Conservation (phyloP, 1,284 basidiomycete genomes). For the Trichosporon faecale region DNA sequence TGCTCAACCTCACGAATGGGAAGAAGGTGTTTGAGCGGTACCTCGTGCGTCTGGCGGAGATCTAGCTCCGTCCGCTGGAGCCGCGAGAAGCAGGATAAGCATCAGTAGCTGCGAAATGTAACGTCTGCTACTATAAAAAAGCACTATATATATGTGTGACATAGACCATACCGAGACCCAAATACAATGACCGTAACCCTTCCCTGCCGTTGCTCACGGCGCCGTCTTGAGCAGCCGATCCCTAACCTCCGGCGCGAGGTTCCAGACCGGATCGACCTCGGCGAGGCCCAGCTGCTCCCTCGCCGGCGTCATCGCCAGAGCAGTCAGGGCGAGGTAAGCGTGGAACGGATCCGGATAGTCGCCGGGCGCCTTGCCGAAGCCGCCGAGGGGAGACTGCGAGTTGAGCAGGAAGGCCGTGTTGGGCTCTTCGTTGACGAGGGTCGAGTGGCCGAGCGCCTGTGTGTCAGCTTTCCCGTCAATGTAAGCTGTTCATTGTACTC, state of each 20-base stretch:
- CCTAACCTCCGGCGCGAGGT: slow-evolving; percentile 63
- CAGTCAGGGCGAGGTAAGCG: slow-evolving; percentile 81
- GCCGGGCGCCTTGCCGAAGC: slow-evolving; percentile 74
- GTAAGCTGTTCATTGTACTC: no score
- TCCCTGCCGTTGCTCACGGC: not conserved
- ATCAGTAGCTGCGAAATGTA: not conserved
- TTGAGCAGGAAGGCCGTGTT: slow-evolving; percentile 64
- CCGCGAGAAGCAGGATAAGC: not conserved
- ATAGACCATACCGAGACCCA: not conserved
- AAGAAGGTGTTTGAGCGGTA: slow-evolving; percentile 50
- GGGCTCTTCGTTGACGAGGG: slow-evolving; percentile 58
- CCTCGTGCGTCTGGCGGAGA: slow-evolving; percentile 33
- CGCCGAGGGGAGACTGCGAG: slow-evolving; percentile 81
- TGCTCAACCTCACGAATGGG: slow-evolving; percentile 52
- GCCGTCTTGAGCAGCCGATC: slow-evolving; percentile 57
- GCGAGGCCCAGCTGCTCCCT: slow-evolving; percentile 59
- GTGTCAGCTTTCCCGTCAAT: not conserved
- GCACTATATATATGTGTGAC: not conserved
- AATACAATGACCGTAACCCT: not conserved
- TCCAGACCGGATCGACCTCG: slow-evolving; percentile 65
- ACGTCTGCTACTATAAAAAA: not conserved
- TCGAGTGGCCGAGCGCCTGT: slow-evolving; percentile 64
- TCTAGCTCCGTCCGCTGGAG: slow-evolving; percentile 20
- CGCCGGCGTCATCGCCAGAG: slow-evolving; percentile 63
- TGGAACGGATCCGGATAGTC: slow-evolving; percentile 86